These are phyloP conservation scores for Uromyces viciae-fabae DNA, from an alignment of 1,284 basidiomycete genomes.

Conservation along the genomic window DNA sequence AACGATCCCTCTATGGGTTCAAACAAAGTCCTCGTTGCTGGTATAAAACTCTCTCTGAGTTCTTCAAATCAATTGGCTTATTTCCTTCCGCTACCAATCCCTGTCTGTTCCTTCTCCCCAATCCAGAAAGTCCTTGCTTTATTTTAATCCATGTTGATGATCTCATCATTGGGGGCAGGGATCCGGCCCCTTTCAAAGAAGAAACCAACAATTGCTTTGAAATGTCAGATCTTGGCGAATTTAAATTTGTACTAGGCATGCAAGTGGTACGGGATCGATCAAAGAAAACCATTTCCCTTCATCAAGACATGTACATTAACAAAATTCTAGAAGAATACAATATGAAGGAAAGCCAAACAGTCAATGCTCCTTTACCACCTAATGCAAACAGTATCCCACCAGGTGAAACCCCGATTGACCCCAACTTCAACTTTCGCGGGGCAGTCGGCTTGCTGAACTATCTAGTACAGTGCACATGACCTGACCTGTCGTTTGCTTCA, in stretches of 20 bases:
- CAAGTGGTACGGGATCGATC: neutral
- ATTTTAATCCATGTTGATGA: slow-evolving; percentile 4
- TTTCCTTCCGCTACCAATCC: neutral
- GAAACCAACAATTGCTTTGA: neutral
- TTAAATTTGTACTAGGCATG: neutral
- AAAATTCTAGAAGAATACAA: neutral
- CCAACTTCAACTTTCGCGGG: neutral
- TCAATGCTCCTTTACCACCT: neutral
- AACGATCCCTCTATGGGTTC: neutral
- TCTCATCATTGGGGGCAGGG: neutral
- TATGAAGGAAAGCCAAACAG: neutral
- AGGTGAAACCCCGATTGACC: neutral
- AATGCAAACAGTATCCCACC: neutral
- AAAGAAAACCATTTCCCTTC: neutral
- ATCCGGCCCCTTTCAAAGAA: neutral
- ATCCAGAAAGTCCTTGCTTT: neutral
- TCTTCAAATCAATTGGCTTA: neutral
- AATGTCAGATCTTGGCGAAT: neutral
- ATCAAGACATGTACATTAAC: neutral
- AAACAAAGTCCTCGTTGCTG: slow-evolving; percentile 1
- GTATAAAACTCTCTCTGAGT: neutral
- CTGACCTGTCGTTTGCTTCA: neutral
- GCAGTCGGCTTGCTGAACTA: neutral
- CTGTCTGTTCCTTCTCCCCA: neutral
- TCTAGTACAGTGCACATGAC: neutral